Evolutionary conservation across 371 early-diverging fungal species (phyloP), one percentile per base, ranked within the genome.

Genomic region (Syncephalastrum racemosum): DNA sequence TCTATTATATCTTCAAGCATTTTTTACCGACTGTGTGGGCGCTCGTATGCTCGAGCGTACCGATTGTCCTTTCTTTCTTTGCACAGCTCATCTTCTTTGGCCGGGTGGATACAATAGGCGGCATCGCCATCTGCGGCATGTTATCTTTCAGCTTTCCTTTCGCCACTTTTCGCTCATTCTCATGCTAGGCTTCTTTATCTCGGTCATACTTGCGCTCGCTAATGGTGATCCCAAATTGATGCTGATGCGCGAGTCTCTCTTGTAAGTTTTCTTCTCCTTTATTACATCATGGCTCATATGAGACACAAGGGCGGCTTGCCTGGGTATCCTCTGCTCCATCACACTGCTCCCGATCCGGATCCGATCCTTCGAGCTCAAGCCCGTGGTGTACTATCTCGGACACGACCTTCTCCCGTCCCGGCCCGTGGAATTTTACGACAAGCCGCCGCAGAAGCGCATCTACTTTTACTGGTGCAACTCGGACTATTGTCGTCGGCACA

Each of bases 241-340:
- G n/a, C 50, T 80, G 20, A 53, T 80, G 59, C 54, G 80, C 39
- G 80, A 77, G 56, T 80, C 80, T 1, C 64, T 79, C 64, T 68
- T 75, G 71, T 65, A 67, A 72, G 67, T 51, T 5, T 31, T 8
- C 12, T 12, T 31, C 10, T 5, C 10, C 10, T 8, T 31, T 10
- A 8, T 10, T 31, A 31, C 36, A 8, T 0, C 27, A 7, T 7
- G 27, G 36, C 36, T 22, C n/a, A 45, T 10, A 44, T n/a, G 6
- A 43, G 15, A 56, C 4, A 41, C 13, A 53, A 50, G 75, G 12
- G 67, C 72, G 16, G 69, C 72, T 2, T 69, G 66, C 16, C 62
- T 69, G 15, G 75, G 75, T 15, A 40, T 62, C 7, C 53, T 56
- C 10, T 69, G 71, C 56, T 62, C 59, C 5, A 44, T 75, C 13